Evolutionary conservation across 257 asterid genomes (phyloP), one percentile per base, ranked within the genome.

Genomic region (Jacaranda copaia): DNA sequence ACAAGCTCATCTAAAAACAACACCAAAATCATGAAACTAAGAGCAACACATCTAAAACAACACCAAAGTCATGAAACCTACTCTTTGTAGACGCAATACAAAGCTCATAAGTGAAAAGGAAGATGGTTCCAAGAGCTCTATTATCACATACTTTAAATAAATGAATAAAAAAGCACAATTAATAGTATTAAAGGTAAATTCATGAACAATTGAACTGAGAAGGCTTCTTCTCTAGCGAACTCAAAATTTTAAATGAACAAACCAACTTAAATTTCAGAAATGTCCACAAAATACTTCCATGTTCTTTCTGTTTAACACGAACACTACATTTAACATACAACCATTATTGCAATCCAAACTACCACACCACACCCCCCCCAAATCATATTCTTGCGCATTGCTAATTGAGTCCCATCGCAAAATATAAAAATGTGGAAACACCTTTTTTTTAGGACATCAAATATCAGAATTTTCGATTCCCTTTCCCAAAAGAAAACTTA

Each of bases 1-100:
- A 25, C n/a, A n/a, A n/a, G n/a, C n/a, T n/a, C n/a, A 25, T 25
- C 32, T 25, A 0, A 0, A 25, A 25, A 25, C 32, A 25, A 25
- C 32, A 25, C 32, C 32, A 25, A 25, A 25, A 25, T 25, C 32
- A n/a, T n/a, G n/a, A n/a, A 25, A 5, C 53, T 49, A 58, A 39
- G 11, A 52, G 53, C 65, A 65, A 40, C 59, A 61, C 56, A 81
- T 75, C 64, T 25, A 76, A 64, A 70, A 55, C 56, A 61, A 76
- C 72, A 68, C 5, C 69, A 51, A 32, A 66, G 15, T 7, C 64
- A 76, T 18, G 48, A 75, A 25, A 72, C 62, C 73, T 5, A 62
- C 65, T 42, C 14, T 46, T 40, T 60, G 65, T 18, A 59, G 57
- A 60, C 57, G 71, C 49, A 25, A 19, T 79, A 66, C 19, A 66